These are phyloP conservation scores for Pleodorina starrii DNA, from an alignment of 139 green algal species.

Conservation along the genomic window DNA sequence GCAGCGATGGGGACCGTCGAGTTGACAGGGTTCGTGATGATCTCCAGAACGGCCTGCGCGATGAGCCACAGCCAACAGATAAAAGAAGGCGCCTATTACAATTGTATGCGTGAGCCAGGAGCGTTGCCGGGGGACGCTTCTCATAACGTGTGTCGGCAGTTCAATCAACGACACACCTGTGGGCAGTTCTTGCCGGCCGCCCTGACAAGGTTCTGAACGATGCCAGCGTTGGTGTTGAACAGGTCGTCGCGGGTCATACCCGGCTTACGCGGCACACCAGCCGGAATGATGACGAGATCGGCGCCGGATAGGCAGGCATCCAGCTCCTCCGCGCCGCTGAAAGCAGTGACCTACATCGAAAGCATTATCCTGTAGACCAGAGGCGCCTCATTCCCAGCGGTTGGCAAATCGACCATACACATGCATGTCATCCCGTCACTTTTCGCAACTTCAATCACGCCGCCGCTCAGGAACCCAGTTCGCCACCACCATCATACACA, in stretches of 20 bases:
- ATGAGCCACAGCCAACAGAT: no score
- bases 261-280: conserved; percentile 94
- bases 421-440: background rate
- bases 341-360: conserved; percentile 74
- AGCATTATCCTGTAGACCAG: background rate
- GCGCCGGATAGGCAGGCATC: conserved; percentile 63
- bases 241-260: conserved; percentile 99
- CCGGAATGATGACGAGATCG: conserved; percentile 96
- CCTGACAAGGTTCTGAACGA: conserved; percentile 90
- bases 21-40: conserved; percentile 99
- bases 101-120: no score
- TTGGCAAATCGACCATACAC: background rate
- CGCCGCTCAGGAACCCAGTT: background rate
- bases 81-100: no score
- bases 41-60: conserved; percentile 82
- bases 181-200: conserved; percentile 86
- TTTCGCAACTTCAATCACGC: background rate
- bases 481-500: conserved; percentile 20
- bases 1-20: conserved; percentile 98
- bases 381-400: no score
- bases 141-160: conserved; percentile 7
- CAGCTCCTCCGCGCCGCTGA: conserved; percentile 86
- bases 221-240: conserved; percentile 98
- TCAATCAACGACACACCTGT: conserved; percentile 58
- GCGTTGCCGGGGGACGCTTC: no score